Evolutionary conservation across 495 filamentous ascomycete genomes (phyloP).

Genomic region (Talaromyces ruber): DNA sequence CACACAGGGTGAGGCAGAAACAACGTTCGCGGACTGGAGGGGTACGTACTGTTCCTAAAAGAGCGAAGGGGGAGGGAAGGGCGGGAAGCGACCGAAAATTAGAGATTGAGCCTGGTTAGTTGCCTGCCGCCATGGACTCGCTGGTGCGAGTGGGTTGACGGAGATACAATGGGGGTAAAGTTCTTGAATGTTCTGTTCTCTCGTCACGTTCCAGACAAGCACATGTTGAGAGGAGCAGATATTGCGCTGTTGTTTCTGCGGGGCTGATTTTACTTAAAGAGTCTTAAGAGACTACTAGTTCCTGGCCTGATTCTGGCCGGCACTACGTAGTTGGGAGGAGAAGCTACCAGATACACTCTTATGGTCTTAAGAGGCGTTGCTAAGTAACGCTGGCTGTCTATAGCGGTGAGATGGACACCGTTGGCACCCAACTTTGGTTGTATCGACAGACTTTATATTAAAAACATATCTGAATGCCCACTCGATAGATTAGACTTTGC

Average conservation of each 20-base stretch:
- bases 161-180: neutral
- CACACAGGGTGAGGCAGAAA: neutral
- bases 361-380: neutral
- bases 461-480: no score
- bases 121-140: neutral
- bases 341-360: neutral
- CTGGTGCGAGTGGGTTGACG: neutral
- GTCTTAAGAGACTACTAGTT: neutral
- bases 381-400: neutral
- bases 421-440: neutral
- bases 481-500: neutral
- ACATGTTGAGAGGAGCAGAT: neutral
- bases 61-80: neutral
- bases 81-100: neutral
- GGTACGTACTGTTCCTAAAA: slow-evolving; percentile 1
- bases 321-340: neutral
- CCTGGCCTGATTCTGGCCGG: neutral
- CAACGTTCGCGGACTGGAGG: slow-evolving; percentile 10
- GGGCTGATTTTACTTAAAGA: neutral
- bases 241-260: neutral
- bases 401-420: neutral
- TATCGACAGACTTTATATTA: no score
- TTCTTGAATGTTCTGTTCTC: neutral
- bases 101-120: neutral
- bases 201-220: neutral